These are phyloP conservation scores for Calocybe cyanea DNA, from an alignment of 768 basidiomycete species.

Conservation along the genomic window DNA sequence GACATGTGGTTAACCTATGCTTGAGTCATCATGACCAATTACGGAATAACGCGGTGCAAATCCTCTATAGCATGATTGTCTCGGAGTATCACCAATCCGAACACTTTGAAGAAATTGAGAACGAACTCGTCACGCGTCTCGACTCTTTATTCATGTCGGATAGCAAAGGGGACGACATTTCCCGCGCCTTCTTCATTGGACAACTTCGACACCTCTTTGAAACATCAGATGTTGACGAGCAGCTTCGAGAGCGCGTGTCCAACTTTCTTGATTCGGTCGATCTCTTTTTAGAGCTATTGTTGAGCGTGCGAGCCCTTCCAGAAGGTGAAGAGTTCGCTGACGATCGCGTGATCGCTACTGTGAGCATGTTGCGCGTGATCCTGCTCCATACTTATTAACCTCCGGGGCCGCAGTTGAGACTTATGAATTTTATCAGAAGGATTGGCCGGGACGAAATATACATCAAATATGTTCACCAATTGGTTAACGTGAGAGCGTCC, in stretches of 20 bases:
- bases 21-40: conserved; percentile 93
- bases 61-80: conserved; percentile 94
- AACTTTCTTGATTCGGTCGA: conserved; percentile 88
- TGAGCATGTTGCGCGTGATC: conserved; percentile 26
- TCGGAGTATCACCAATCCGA: conserved; percentile 83
- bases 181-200: conserved; percentile 88
- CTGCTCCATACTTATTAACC: conserved; percentile 6
- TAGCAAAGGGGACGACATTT: conserved; percentile 86
- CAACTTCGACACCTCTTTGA: conserved; percentile 91
- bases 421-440: conserved; percentile 92
- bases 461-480: conserved; percentile 93
- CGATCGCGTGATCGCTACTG: conserved; percentile 90
- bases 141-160: conserved; percentile 93
- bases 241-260: conserved; percentile 72
- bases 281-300: conserved; percentile 84
- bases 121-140: conserved; percentile 86
- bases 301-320: conserved; percentile 84
- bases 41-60: conserved; percentile 85
- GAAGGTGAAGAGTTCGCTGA: conserved; percentile 94
- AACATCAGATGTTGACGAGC: conserved; percentile 73
- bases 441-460: conserved; percentile 93
- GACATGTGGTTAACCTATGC: conserved; percentile 87
- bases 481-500: conserved; percentile 67
- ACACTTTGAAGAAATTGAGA: conserved; percentile 87
- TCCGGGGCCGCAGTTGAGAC: conserved; percentile 57